Evolutionary conservation across 306 rosid genomes (phyloP).

Genomic region (Lablab purpureus): DNA sequence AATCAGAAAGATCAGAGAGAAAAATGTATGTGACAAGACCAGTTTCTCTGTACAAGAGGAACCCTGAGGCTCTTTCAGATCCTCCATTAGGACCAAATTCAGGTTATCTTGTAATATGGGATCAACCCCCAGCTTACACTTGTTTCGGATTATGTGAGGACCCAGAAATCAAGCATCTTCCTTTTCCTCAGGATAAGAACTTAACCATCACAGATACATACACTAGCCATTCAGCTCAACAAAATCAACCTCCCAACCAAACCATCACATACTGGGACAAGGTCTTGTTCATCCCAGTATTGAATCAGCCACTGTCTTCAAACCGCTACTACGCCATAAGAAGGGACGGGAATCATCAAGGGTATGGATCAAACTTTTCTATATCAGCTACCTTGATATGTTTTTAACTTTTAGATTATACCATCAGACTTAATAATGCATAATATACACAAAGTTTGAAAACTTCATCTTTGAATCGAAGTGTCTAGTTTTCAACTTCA

Average conservation of each 20-base stretch:
- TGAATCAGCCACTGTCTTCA: conserved; percentile 59
- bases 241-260: neutral
- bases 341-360: conserved; percentile 50
- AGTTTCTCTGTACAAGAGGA: conserved; percentile 33
- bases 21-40: conserved; percentile 54
- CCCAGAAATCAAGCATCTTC: conserved; percentile 29
- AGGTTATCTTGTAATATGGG: conserved; percentile 45
- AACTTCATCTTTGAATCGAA: too few species aligned
- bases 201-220: conserved; percentile 23
- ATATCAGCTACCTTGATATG: neutral
- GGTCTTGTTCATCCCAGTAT: conserved; percentile 68
- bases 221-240: neutral
- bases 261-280: neutral
- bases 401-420: neutral
- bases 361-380: conserved; percentile 1
- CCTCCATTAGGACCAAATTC: conserved; percentile 54
- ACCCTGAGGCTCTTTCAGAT: conserved; percentile 31
- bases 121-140: conserved; percentile 37
- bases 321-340: conserved; percentile 60
- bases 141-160: conserved; percentile 41
- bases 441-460: too few species aligned
- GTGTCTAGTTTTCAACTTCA: neutral
- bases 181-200: conserved; percentile 54
- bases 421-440: too few species aligned
- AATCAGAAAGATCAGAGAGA: neutral